Conservation (phyloP, 2,329 filamentous ascomycete genomes). For the Trichophyton simii region DNA sequence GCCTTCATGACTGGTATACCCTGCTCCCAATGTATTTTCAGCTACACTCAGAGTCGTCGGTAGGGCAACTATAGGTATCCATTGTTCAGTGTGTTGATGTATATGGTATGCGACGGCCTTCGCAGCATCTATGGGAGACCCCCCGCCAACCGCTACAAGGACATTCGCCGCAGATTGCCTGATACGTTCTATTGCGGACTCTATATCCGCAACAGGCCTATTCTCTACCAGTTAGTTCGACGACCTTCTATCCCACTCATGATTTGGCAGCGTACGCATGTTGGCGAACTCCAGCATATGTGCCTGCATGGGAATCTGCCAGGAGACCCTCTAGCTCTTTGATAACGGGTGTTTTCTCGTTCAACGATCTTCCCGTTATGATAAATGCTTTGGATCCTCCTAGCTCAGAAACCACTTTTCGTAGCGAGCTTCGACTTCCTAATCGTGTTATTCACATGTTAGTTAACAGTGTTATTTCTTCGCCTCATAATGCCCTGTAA, state of each 20-base stretch:
- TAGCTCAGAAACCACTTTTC: constrained; percentile 7
- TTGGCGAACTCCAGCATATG: constrained; percentile 10
- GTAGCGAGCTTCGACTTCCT: constrained; percentile 10
- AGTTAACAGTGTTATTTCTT: background rate
- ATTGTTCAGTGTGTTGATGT: constrained; percentile 7
- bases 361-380: constrained; percentile 11
- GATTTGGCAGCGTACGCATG: constrained; percentile 4
- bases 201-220: constrained; percentile 12
- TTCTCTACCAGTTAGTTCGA: background rate
- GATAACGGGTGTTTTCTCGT: constrained; percentile 13
- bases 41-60: constrained; percentile 13
- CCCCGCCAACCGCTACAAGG: constrained; percentile 11
- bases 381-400: constrained; percentile 12
- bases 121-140: constrained; percentile 12
- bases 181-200: constrained; percentile 5
- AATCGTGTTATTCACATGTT: background rate
- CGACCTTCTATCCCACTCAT: no score
- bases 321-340: constrained; percentile 8
- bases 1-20: constrained; percentile 10
- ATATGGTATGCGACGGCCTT: constrained; percentile 11
- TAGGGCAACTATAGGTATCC: constrained; percentile 11
- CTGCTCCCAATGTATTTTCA: constrained; percentile 11
- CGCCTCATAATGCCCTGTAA: background rate
- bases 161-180: constrained; percentile 8
- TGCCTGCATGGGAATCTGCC: constrained; percentile 8